phyloP scores from a whole-genome alignment of 257 asterid species.

The Cynanchum wilfordii region DNA sequence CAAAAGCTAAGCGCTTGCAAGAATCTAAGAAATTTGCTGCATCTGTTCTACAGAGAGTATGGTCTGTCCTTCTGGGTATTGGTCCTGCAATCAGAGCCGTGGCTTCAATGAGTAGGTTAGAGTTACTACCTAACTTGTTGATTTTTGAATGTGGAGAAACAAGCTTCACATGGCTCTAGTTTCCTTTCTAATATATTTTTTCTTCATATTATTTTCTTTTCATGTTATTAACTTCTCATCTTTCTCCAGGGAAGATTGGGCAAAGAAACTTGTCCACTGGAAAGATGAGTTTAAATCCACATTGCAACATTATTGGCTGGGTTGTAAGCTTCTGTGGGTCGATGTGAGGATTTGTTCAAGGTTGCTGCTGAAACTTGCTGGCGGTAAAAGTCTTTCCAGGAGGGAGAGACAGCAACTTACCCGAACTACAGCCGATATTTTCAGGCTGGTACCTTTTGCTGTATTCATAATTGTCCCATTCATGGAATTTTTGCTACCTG shows the following conservation, averaged over 20 bases:
- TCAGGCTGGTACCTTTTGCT: slow-evolving; percentile 90
- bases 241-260: slow-evolving; percentile 76
- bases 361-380: slow-evolving; percentile 69
- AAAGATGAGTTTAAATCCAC: slow-evolving; percentile 72
- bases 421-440: slow-evolving; percentile 89
- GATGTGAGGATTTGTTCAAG: slow-evolving; percentile 88
- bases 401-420: slow-evolving; percentile 93
- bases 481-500: slow-evolving; percentile 90
- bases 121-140: neutral
- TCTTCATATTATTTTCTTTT: slow-evolving; percentile 13
- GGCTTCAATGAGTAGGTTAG: slow-evolving; percentile 81
- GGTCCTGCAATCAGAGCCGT: slow-evolving; percentile 76
- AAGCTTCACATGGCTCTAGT: neutral
- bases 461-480: slow-evolving; percentile 82
- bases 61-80: slow-evolving; percentile 63
- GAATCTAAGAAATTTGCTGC: slow-evolving; percentile 48
- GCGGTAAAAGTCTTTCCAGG: slow-evolving; percentile 80
- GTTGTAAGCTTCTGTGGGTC: slow-evolving; percentile 85
- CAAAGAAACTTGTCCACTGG: slow-evolving; percentile 71
- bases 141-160: neutral
- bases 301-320: slow-evolving; percentile 86
- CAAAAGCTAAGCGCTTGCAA: slow-evolving; percentile 62
- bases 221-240: neutral
- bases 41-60: slow-evolving; percentile 44
- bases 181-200: neutral